Conservation (phyloP, 345 rosid species). For the Mangifera indica region DNA sequence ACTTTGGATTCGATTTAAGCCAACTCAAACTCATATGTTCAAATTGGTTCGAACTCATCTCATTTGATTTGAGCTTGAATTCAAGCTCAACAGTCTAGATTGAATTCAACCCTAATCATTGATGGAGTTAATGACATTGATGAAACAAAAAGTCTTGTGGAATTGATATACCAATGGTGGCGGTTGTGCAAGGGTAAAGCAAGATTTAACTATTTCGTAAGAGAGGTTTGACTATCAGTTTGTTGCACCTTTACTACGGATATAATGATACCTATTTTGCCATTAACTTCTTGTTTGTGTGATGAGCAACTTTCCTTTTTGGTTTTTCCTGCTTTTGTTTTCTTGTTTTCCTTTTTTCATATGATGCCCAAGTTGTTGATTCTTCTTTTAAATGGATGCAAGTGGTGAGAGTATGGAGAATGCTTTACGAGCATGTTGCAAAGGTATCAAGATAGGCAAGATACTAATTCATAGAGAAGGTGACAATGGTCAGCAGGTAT, state of each 20-base stretch:
- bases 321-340: background rate
- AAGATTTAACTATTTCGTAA: background rate
- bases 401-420: conserved; percentile 99
- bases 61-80: no score
- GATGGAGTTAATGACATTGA: background rate
- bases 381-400: conserved; percentile 19
- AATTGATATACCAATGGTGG: background rate
- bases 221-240: background rate
- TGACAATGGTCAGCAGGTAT: conserved; percentile 93
- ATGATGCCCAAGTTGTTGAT: conserved; percentile 14
- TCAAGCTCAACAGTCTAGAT: no score
- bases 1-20: no score
- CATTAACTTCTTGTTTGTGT: conserved; percentile 8
- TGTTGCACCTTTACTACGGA: background rate
- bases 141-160: background rate
- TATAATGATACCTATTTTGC: background rate
- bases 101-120: no score
- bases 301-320: background rate
- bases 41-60: no score
- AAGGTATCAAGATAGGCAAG: conserved; percentile 96
- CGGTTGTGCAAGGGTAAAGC: background rate
- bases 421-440: conserved; percentile 96
- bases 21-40: no score
- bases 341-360: background rate
- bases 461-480: conserved; percentile 97